phyloP scores from a whole-genome alignment of 352 stramenopile species.

The Phytophthora chlamydospora region DNA sequence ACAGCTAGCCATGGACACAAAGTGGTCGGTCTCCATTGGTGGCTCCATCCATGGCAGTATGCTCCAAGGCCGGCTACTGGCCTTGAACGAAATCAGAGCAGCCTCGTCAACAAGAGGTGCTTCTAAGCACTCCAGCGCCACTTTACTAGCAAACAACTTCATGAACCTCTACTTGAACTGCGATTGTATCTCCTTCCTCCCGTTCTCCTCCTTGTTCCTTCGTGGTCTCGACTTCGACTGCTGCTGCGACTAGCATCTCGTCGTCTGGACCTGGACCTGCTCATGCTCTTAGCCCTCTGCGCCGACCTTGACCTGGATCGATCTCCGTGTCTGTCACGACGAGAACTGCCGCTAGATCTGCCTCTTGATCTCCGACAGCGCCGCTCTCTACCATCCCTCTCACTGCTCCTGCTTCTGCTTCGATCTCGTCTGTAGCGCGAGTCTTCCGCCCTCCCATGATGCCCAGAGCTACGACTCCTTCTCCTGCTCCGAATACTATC shows the following conservation, averaged over 20 bases:
- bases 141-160: background rate
- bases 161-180: slow-evolving; percentile 16
- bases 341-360: slow-evolving; percentile 4
- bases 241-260: slow-evolving; percentile 3
- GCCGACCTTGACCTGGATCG: slow-evolving; percentile 18
- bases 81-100: no score
- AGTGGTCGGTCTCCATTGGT: no score
- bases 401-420: slow-evolving; percentile 20
- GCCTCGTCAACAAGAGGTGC: no score
- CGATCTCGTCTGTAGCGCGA: background rate
- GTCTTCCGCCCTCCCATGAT: background rate
- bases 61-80: no score
- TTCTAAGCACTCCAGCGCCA: background rate
- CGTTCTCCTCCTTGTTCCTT: slow-evolving; percentile 10
- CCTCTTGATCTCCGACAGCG: slow-evolving; percentile 10
- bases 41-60: no score
- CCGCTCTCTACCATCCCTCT: slow-evolving; percentile 4
- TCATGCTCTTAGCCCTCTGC: slow-evolving; percentile 16
- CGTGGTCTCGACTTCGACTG: slow-evolving; percentile 22
- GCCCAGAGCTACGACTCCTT: slow-evolving; percentile 11
- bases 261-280: slow-evolving; percentile 15
- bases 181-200: slow-evolving; percentile 8
- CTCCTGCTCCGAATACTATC: background rate
- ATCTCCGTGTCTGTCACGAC: slow-evolving; percentile 1
- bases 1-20: no score